Base-by-base conservation (phyloP, 164 flowering plant genomes). In the Aristolochia californica region DNA sequence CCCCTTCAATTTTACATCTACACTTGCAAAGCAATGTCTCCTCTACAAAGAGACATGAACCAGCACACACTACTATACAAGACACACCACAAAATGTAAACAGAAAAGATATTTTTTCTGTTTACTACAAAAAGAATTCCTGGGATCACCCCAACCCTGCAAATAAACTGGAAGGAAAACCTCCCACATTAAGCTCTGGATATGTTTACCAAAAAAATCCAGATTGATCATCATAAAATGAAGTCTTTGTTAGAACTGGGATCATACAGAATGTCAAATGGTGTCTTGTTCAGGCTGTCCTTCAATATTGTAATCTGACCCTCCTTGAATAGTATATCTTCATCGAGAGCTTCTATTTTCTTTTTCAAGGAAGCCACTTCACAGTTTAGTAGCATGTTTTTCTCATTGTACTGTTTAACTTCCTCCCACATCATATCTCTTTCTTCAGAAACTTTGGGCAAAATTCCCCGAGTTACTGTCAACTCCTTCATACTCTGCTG, bases 381-480 rank as follows among this genome's bases (percentile, higher is more conserved):
- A 2, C 83, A 70, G 70, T 81, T 82, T 59, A 89, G 55, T 25
- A 83, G 61, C 94, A 87, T 87, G 69, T 83, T 85, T 78, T 79
- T 76, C 73, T 93, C 98, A 17, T 80, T 78, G 69, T 72, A 78
- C 45, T 83, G 80, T 75, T 83, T 85, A 47, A 89, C 86, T 56
- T 89, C 79, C 58, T 80, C 85, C 95, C 91, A 89, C 87, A 89
- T 70, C 62, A 76, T 1, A 63, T 93, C 96, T 71, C 97, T 83
- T 68, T 93, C 97, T 61, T 80, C 76, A 11, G 85, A 66, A 58
- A 85, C 77, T 68, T 83, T 87, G 1, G 83, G 75, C 57, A 93
- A 56, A 51, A 83, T 73, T 14, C 78, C 85, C 66, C 52, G 72
- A 26, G 70, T 62, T 22, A 67, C 62, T 4, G 72, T 56, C 54